These are phyloP conservation scores for Barnettozyma sp. DNA, from an alignment of 805 yeast genomes.

Conservation along the genomic window DNA sequence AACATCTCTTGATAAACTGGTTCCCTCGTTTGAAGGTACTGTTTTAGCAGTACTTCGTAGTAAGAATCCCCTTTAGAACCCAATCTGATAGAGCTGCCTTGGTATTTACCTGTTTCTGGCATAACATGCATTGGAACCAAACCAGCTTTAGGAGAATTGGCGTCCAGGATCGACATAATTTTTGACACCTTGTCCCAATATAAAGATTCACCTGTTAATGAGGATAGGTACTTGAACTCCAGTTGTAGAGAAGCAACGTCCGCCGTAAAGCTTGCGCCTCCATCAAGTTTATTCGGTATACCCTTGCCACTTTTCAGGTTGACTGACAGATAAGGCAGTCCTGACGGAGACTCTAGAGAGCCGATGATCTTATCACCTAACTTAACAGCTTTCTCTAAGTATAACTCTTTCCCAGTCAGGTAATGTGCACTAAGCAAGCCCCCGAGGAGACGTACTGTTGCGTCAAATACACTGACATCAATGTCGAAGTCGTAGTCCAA, in stretches of 20 bases:
- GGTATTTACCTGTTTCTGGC: slow-evolving; percentile 68
- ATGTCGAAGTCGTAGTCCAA: slow-evolving; percentile 66
- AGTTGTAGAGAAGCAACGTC: slow-evolving; percentile 84
- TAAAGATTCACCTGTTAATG: slow-evolving; percentile 67
- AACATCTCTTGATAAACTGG: slow-evolving; percentile 65
- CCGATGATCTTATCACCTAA: slow-evolving; percentile 68
- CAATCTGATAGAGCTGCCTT: slow-evolving; percentile 59
- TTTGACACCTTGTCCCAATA: slow-evolving; percentile 79
- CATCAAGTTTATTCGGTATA: slow-evolving; percentile 50
- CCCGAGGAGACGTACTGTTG: slow-evolving; percentile 92
- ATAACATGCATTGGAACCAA: slow-evolving; percentile 75
- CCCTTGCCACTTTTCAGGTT: slow-evolving; percentile 64
- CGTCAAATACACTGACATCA: slow-evolving; percentile 79
- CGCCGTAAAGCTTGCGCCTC: slow-evolving; percentile 82
- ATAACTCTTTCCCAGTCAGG: slow-evolving; percentile 59
- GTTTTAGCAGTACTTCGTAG: slow-evolving; percentile 83
- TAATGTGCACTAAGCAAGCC: slow-evolving; percentile 83
- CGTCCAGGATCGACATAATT: slow-evolving; percentile 63
- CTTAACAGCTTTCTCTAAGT: slow-evolving; percentile 70
- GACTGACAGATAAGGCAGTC: slow-evolving; percentile 74
- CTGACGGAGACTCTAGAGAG: slow-evolving; percentile 59
- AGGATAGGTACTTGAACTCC: slow-evolving; percentile 77
- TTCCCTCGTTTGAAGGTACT: slow-evolving; percentile 70
- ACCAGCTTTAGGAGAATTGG: slow-evolving; percentile 60
- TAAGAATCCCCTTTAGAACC: slow-evolving; percentile 94